These are phyloP conservation scores for Globisporangium spiculum DNA, from an alignment of 352 stramenopile species.

Conservation along the genomic window DNA sequence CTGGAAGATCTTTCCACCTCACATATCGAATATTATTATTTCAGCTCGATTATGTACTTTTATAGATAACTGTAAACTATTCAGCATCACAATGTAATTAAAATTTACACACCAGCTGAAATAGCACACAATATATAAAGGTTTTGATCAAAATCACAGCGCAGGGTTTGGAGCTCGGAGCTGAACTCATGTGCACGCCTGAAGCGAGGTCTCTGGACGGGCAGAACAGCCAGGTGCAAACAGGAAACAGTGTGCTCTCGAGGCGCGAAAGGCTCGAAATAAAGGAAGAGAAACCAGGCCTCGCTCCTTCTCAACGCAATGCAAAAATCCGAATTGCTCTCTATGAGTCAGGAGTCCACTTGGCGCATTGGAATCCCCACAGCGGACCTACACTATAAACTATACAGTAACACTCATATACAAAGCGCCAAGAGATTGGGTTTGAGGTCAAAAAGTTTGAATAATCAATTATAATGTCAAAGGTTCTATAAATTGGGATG, in stretches of 20 bases:
- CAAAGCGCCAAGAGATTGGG: background rate
- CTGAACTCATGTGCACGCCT: background rate
- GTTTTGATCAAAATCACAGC: background rate
- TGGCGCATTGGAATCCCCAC: background rate
- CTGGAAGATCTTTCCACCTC: background rate
- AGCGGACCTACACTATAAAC: background rate
- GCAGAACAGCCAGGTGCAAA: background rate
- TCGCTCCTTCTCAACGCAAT: slow-evolving; percentile 1
- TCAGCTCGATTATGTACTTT: background rate
- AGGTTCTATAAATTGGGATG: background rate
- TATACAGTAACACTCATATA: background rate
- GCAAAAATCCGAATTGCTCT: background rate
- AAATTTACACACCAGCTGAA: no score
- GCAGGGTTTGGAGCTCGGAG: background rate
- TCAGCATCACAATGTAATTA: no score
- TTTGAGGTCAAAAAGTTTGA: background rate
- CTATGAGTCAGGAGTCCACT: slow-evolving; percentile 6
- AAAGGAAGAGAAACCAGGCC: background rate
- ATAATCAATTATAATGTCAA: background rate
- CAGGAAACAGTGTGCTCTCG: background rate
- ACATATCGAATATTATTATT: background rate
- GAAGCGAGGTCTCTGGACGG: background rate
- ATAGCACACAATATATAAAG: background rate
- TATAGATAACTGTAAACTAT: no score
- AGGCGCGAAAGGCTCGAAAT: background rate